These are phyloP conservation scores for Glycine tomentella DNA, from an alignment of 306 rosid species.

Conservation along the genomic window DNA sequence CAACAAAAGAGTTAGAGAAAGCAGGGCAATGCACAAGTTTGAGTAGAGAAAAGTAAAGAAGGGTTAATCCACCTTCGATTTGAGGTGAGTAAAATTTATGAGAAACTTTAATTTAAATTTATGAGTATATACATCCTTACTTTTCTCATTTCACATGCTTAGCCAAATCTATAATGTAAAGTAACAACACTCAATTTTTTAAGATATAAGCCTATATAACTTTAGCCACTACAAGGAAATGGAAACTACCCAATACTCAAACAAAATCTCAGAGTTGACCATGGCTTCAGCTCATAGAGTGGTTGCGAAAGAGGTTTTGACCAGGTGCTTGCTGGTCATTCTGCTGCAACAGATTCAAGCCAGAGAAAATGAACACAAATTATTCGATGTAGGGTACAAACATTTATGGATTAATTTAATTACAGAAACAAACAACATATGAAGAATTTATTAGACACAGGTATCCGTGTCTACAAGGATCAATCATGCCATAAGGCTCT, in stretches of 20 bases:
- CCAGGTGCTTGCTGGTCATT: slow-evolving; percentile 77
- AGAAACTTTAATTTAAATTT: neutral
- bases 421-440: no score
- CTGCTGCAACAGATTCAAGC: slow-evolving; percentile 44
- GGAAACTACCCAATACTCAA: slow-evolving; percentile 41
- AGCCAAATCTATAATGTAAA: slow-evolving; percentile 6
- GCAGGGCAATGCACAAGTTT: slow-evolving; percentile 13
- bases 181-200: slow-evolving; percentile 3
- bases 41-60: neutral
- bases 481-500: no score
- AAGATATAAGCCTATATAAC: neutral
- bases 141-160: neutral
- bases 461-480: no score
- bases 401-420: neutral
- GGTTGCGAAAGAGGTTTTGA: slow-evolving; percentile 67
- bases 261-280: slow-evolving; percentile 69
- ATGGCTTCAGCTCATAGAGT: slow-evolving; percentile 79
- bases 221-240: slow-evolving; percentile 44
- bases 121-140: neutral
- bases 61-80: neutral
- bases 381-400: slow-evolving; percentile 15
- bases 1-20: neutral
- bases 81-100: neutral
- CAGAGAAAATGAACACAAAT: slow-evolving; percentile 10
- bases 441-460: no score